These are phyloP conservation scores for Cyclotella sp. DNA, from an alignment of 108 stramenopile species.

Conservation along the genomic window DNA sequence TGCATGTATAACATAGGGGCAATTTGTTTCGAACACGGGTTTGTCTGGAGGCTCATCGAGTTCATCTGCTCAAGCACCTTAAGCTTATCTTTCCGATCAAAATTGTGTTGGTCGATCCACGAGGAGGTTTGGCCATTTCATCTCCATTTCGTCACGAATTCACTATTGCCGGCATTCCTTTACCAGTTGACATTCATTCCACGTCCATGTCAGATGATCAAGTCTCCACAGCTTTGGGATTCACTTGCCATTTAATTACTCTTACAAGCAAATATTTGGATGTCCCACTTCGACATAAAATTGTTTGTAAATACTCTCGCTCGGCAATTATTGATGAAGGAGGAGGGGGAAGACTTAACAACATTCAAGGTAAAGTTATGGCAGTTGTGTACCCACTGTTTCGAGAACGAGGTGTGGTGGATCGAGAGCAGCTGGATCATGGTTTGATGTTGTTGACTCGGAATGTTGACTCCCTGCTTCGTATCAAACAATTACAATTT, in stretches of 20 bases:
- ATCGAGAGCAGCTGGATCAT: slow-evolving; percentile 78
- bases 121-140: neutral
- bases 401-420: slow-evolving; percentile 65
- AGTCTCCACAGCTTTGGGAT: slow-evolving; percentile 84
- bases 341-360: slow-evolving; percentile 6
- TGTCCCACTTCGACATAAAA: slow-evolving; percentile 74
- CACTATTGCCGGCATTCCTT: slow-evolving; percentile 61
- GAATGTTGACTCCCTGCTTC: slow-evolving; percentile 83
- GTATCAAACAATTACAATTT: slow-evolving; percentile 19
- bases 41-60: slow-evolving; percentile 33
- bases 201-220: slow-evolving; percentile 75
- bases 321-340: slow-evolving; percentile 58
- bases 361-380: neutral
- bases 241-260: slow-evolving; percentile 73
- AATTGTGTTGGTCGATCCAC: slow-evolving; percentile 1
- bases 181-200: slow-evolving; percentile 74
- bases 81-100: slow-evolving; percentile 37
- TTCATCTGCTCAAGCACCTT: slow-evolving; percentile 29
- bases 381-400: slow-evolving; percentile 79
- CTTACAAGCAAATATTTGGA: slow-evolving; percentile 84
- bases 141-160: slow-evolving; percentile 43
- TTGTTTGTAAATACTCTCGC: slow-evolving; percentile 88
- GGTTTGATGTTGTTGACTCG: slow-evolving; percentile 68
- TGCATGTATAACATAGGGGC: neutral
- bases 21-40: slow-evolving; percentile 23